A percentile compares a stretch with the other conserved stretches of the same genome.
phyloP scores from a whole-genome alignment of 768 basidiomycete species.

The Filobasidium floriforme region DNA sequence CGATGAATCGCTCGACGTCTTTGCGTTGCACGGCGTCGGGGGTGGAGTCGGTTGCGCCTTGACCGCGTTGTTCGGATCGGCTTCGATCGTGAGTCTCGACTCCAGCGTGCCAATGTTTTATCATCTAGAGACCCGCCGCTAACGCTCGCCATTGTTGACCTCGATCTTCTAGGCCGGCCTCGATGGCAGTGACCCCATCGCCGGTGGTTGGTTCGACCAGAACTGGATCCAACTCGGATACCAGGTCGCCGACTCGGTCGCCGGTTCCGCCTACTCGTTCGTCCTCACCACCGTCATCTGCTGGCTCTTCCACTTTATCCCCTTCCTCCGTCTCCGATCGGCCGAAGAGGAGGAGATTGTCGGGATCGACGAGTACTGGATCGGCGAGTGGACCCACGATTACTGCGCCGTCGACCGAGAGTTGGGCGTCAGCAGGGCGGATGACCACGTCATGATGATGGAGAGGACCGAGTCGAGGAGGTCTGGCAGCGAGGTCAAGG shows the following conservation, averaged over 20 bases:
- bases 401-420: conserved; percentile 68
- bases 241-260: conserved; percentile 47
- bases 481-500: conserved; percentile 22
- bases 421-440: conserved; percentile 44
- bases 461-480: conserved; percentile 24
- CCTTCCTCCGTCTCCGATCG: conserved; percentile 41
- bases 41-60: conserved; percentile 55
- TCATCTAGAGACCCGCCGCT: too few relatives aligned
- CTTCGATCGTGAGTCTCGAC: conserved; percentile 49
- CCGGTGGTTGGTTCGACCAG: conserved; percentile 51
- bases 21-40: conserved; percentile 82
- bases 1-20: conserved; percentile 86
- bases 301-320: conserved; percentile 45
- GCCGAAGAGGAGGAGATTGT: conserved; percentile 45
- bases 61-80: conserved; percentile 69
- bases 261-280: conserved; percentile 32
- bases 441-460: conserved; percentile 9
- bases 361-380: conserved; percentile 54
- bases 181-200: conserved; percentile 21
- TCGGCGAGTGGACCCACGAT: conserved; percentile 85
- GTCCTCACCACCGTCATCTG: conserved; percentile 40
- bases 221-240: conserved; percentile 63
- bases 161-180: not conserved
- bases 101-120: too few relatives aligned
- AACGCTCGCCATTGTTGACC: too few relatives aligned